A percentile compares a stretch with the other conserved stretches of the same genome.
These are phyloP conservation scores for Ogataea saltuana DNA, from an alignment of 805 yeast species.

Conservation along the genomic window DNA sequence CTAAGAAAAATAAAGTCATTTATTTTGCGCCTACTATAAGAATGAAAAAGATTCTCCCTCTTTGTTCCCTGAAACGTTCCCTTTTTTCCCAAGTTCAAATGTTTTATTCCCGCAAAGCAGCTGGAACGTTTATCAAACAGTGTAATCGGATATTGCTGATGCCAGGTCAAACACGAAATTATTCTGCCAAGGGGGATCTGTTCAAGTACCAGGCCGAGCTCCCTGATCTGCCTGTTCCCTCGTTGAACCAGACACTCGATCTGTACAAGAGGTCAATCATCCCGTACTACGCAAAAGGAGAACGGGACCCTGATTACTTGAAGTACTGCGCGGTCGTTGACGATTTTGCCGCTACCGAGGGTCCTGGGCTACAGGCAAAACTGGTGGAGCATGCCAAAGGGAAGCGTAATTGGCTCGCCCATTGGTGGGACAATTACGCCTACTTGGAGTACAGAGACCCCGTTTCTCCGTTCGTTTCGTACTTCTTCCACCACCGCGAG, in stretches of 20 bases:
- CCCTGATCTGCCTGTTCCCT: constrained; percentile 88
- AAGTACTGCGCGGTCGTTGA: constrained; percentile 57
- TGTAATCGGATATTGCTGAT: neutral
- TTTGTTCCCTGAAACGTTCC: neutral
- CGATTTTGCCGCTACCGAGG: constrained; percentile 63
- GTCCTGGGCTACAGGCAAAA: constrained; percentile 72
- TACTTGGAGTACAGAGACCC: constrained; percentile 91
- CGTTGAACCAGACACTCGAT: constrained; percentile 65
- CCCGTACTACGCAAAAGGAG: constrained; percentile 59
- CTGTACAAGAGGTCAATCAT: constrained; percentile 71
- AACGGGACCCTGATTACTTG: constrained; percentile 39
- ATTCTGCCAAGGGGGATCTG: constrained; percentile 56
- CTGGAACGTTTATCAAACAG: neutral
- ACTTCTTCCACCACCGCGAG: constrained; percentile 83
- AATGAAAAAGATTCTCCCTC: neutral
- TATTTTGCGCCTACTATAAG: too few species aligned
- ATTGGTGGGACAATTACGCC: constrained; percentile 93
- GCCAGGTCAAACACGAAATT: constrained; percentile 3
- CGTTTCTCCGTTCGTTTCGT: constrained; percentile 90
- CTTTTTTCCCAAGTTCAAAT: neutral
- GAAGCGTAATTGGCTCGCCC: constrained; percentile 83
- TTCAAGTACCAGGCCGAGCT: constrained; percentile 69
- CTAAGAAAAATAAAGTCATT: neutral
- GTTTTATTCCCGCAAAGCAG: neutral
- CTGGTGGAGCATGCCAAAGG: constrained; percentile 55